These are phyloP conservation scores for Suillus alpinus DNA, from an alignment of 768 basidiomycete species.

Conservation along the genomic window DNA sequence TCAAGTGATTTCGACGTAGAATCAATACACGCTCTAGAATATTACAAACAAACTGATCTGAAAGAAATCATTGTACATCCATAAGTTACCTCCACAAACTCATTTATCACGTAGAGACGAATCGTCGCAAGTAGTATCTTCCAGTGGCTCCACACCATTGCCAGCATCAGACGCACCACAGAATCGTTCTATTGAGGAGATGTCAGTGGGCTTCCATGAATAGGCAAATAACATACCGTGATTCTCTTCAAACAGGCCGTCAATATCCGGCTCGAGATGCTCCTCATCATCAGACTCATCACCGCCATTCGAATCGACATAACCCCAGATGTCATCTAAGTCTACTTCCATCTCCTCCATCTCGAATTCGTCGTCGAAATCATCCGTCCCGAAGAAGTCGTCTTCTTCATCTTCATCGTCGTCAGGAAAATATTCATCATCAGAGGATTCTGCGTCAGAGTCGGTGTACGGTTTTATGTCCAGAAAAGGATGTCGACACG, in stretches of 20 bases:
- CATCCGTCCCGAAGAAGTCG: slow-evolving; percentile 37
- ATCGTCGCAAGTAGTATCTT: neutral
- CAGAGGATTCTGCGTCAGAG: slow-evolving; percentile 63
- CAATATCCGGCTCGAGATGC: slow-evolving; percentile 17
- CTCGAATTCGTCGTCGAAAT: slow-evolving; percentile 36
- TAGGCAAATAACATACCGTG: slow-evolving; percentile 2
- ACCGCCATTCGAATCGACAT: slow-evolving; percentile 8
- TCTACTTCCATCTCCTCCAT: slow-evolving; percentile 40
- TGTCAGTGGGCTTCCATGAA: neutral
- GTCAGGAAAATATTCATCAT: slow-evolving; percentile 64
- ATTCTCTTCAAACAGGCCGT: slow-evolving; percentile 15
- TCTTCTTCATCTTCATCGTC: slow-evolving; percentile 46
- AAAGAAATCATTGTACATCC: slow-evolving; percentile 2
- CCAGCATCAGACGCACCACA: neutral
- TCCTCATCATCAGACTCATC: slow-evolving; percentile 41
- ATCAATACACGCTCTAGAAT: slow-evolving; percentile 5
- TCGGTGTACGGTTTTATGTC: slow-evolving; percentile 49
- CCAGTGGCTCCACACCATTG: neutral
- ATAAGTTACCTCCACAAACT: slow-evolving; percentile 1
- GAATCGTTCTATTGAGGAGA: neutral
- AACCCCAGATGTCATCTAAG: slow-evolving; percentile 16
- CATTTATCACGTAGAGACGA: slow-evolving; percentile 2
- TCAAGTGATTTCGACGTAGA: slow-evolving; percentile 8
- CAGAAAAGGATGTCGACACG: slow-evolving; percentile 60
- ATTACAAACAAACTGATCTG: slow-evolving; percentile 5